These are phyloP conservation scores for Debaryomyces coudertii DNA, from an alignment of 1,139 yeast genomes.

Conservation along the genomic window DNA sequence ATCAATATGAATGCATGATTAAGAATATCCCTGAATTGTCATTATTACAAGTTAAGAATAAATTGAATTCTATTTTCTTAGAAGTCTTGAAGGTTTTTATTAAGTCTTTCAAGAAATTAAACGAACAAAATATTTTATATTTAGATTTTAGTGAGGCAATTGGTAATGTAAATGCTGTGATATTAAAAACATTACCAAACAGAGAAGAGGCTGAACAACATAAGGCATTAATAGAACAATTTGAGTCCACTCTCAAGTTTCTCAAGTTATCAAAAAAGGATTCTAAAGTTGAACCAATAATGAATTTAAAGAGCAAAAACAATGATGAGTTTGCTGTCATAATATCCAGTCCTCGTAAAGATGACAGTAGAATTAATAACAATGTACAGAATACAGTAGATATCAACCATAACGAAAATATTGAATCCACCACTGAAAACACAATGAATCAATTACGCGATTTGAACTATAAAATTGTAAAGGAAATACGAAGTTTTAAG, in stretches of 20 bases:
- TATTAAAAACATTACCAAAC: constrained; percentile 31
- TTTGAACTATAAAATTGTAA: constrained; percentile 40
- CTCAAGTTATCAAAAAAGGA: constrained; percentile 20
- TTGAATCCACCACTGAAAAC: constrained; percentile 13
- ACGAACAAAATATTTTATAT: constrained; percentile 29
- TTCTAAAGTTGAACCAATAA: constrained; percentile 10
- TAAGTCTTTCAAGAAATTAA: constrained; percentile 35
- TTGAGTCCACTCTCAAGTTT: constrained; percentile 29
- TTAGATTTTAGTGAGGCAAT: constrained; percentile 33
- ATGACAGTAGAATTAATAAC: constrained; percentile 4
- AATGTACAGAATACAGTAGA: not conserved
- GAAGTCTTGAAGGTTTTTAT: constrained; percentile 38
- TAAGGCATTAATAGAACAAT: constrained; percentile 32
- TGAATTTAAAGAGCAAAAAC: constrained; percentile 11
- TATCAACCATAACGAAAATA: not conserved
- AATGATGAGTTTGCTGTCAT: constrained; percentile 33
- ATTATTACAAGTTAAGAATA: constrained; percentile 34
- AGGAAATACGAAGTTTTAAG: constrained; percentile 38
- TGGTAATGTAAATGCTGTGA: constrained; percentile 24
- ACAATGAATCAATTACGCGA: constrained; percentile 35
- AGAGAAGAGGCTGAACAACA: constrained; percentile 37
- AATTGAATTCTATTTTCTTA: constrained; percentile 40
- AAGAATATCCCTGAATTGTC: constrained; percentile 35
- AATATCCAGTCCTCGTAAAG: constrained; percentile 44
- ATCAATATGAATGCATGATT: constrained; percentile 30